Conservation (phyloP, 73 alveolate species). For the Tetrahymena thermophila region DNA sequence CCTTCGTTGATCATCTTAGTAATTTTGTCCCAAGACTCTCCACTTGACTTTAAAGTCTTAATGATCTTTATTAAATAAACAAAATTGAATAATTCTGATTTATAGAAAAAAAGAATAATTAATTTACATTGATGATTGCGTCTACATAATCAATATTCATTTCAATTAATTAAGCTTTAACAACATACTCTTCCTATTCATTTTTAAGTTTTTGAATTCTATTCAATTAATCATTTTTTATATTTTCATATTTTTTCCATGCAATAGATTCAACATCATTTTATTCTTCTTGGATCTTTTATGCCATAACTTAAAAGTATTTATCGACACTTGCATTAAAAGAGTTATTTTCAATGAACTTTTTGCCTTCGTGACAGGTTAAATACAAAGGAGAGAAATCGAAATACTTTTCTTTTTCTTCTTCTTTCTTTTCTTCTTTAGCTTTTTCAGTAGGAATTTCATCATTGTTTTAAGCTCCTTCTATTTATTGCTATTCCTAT, state of each 20-base stretch:
- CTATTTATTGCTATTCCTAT: not conserved
- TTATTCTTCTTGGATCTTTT: slow-evolving; percentile 47
- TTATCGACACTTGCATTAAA: slow-evolving; percentile 64
- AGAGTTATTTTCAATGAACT: slow-evolving; percentile 46
- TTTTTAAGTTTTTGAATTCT: slow-evolving; percentile 60
- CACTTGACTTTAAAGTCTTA: slow-evolving; percentile 13
- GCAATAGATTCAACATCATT: slow-evolving; percentile 16
- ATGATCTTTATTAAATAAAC: not conserved
- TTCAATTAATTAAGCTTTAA: slow-evolving; percentile 69
- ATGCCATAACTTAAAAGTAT: slow-evolving; percentile 59
- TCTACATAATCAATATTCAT: slow-evolving; percentile 56
- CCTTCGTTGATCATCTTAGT: slow-evolving; percentile 78
- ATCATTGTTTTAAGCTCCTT: not conserved
- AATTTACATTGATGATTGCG: slow-evolving; percentile 62
- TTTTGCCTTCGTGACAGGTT: slow-evolving; percentile 31
- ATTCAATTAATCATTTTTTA: slow-evolving; percentile 67
- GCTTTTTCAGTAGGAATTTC: not conserved
- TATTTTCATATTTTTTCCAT: slow-evolving; percentile 71
- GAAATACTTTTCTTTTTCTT: slow-evolving; percentile 29
- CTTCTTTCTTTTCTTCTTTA: slow-evolving; percentile 39
- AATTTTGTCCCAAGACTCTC: slow-evolving; percentile 76
- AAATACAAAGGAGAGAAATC: slow-evolving; percentile 62
- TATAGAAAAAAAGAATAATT: slow-evolving; percentile 7
- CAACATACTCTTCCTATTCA: slow-evolving; percentile 61
- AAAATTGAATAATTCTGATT: not conserved